Conservation (phyloP, 495 filamentous ascomycete species). For the Daldinia childiae region DNA sequence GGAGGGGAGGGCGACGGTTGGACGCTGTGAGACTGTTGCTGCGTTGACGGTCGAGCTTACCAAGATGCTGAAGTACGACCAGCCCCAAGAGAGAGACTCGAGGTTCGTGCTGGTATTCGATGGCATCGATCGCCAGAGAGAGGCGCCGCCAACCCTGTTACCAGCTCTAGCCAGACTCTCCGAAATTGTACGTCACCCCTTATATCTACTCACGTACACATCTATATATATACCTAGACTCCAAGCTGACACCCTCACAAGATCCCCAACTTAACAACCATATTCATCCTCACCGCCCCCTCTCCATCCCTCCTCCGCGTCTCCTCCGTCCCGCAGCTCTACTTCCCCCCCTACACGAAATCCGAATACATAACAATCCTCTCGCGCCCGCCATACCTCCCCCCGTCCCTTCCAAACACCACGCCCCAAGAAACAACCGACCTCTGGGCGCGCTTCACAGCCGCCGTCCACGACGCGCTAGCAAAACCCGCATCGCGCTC, state of each 20-base stretch:
- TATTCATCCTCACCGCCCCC: conserved; percentile 81
- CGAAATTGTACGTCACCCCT: conserved; percentile 71
- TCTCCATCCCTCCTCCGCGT: conserved; percentile 75
- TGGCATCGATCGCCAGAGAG: conserved; percentile 87
- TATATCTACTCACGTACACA: not conserved
- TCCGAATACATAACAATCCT: conserved; percentile 79
- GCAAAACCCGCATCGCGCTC: conserved; percentile 71
- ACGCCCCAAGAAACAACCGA: conserved; percentile 60
- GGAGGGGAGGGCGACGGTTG: conserved; percentile 46
- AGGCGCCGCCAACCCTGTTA: conserved; percentile 80
- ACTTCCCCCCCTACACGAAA: conserved; percentile 87
- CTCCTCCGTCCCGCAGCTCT: conserved; percentile 77
- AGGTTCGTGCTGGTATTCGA: conserved; percentile 86
- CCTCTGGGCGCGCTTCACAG: conserved; percentile 82
- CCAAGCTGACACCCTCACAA: conserved; percentile 49
- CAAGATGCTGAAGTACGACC: conserved; percentile 61
- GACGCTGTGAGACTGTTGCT: conserved; percentile 79
- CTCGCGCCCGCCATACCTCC: conserved; percentile 52
- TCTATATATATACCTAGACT: not conserved
- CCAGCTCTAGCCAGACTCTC: conserved; percentile 82
- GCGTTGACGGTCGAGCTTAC: conserved; percentile 75
- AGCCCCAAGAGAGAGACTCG: conserved; percentile 43
- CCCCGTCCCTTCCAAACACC: conserved; percentile 49
- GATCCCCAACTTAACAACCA: conserved; percentile 80
- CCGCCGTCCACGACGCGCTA: conserved; percentile 76